Base-by-base conservation (phyloP, 2,329 filamentous ascomycete species). In the Stagonosporopsis tanaceti region DNA sequence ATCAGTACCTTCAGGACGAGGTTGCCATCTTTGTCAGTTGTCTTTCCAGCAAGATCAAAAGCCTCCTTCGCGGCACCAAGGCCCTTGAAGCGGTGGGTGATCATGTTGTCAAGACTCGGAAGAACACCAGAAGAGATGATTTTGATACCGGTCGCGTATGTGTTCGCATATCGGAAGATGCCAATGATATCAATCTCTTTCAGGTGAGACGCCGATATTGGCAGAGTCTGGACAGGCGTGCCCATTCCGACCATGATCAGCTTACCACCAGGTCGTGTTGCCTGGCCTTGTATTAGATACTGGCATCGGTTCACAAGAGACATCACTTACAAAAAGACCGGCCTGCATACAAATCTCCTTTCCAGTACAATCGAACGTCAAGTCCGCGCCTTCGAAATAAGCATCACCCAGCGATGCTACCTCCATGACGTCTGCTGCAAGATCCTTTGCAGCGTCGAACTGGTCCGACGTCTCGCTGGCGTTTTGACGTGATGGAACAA, bases 181-280 rank as follows among this genome's bases (percentile, higher is more conserved):
- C 83, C 83, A 46, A 85, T 80, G 40, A 85, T 79, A 66, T 85
- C 83, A 6, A 85, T 81, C 68, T 85, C 83, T 32, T 83, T 79
- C 59, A 85, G 63, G 28, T 83, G 82, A n/a, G 83, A 81, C 1
- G 81, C 81, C 6, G 81, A 82, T 65, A 85, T 78, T 2, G 82
- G 83, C 6, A 85, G 70, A 4, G 81, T 84, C 65, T 84, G 82
- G 20, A 82, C 76, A 2, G 82, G 82, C 14, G 82, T 83, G 0
- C 83, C 83, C 83, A 85, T 85, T 6, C 83, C 83, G 38, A 85
- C 82, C 73, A 84, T 82, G 47, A 84, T 76, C 30, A 85, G 72
- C 42, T 82, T 79, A 3, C 82, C 82, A 12, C 83, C 83, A 0
- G 83, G 79, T 67, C 75, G 73, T 56, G 76, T 78, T 57, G 76